A percentile compares a stretch with the other conserved stretches of the same genome.
phyloP scores from a whole-genome alignment of 352 stramenopile species.

The Pythium chondricola region DNA sequence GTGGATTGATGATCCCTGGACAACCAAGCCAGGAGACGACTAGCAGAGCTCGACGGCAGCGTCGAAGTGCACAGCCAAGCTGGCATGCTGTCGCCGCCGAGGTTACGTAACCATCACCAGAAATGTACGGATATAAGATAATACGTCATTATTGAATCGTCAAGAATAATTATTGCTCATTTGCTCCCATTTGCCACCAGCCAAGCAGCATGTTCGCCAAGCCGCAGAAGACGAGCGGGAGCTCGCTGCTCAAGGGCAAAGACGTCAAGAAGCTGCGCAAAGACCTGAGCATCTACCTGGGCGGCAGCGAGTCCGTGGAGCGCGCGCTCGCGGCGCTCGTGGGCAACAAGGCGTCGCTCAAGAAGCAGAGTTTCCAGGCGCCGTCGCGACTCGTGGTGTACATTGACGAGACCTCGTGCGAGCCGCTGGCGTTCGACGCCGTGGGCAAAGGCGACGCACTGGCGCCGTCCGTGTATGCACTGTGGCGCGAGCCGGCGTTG shows the following conservation, averaged over 20 bases:
- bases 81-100: no score
- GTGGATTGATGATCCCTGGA: no score
- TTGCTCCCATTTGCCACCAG: no score
- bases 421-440: constrained; percentile 68
- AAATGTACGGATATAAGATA: no score
- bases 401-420: constrained; percentile 41
- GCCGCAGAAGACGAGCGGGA: constrained; percentile 67
- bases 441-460: constrained; percentile 60
- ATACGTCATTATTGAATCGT: no score
- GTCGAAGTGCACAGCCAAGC: no score
- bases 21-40: no score
- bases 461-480: constrained; percentile 56
- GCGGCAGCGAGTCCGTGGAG: constrained; percentile 28
- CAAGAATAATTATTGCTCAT: no score
- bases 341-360: constrained; percentile 27
- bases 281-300: constrained; percentile 38
- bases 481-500: constrained; percentile 47
- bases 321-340: constrained; percentile 35
- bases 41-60: no score
- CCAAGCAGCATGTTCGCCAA: constrained; percentile 85
- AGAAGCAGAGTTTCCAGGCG: constrained; percentile 76
- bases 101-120: no score
- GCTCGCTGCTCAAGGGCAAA: constrained; percentile 78
- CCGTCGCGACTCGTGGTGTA: constrained; percentile 71
- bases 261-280: constrained; percentile 82